These are phyloP conservation scores for Obelidium mucronatum DNA, from an alignment of 192 early-diverging fungal genomes.

Conservation along the genomic window DNA sequence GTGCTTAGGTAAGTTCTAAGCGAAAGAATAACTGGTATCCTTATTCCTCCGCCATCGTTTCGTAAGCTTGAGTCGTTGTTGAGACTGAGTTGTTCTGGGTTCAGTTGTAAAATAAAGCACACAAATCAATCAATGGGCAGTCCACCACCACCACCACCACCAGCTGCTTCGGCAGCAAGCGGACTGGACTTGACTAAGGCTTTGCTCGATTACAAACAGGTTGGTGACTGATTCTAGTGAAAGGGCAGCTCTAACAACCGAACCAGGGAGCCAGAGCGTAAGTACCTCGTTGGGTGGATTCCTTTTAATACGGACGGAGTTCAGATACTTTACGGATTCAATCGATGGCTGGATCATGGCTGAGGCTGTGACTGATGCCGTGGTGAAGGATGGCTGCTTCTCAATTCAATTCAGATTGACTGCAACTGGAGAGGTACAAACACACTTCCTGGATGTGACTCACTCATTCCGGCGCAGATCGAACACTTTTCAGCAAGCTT, in stretches of 20 bases:
- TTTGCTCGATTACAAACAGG: slow-evolving; percentile 1
- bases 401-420: neutral
- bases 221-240: no score
- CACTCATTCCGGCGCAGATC: slow-evolving; percentile 52
- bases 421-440: neutral
- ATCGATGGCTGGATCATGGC: slow-evolving; percentile 86
- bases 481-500: slow-evolving; percentile 70
- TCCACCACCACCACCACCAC: neutral
- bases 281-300: neutral
- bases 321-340: slow-evolving; percentile 70
- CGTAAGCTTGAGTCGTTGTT: no score
- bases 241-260: no score
- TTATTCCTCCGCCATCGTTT: no score
- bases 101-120: no score
- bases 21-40: no score
- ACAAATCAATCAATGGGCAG: no score
- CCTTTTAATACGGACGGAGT: neutral
- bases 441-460: neutral
- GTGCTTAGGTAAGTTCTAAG: no score
- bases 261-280: slow-evolving; percentile 7
- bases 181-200: slow-evolving; percentile 2
- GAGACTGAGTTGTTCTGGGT: no score
- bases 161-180: neutral
- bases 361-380: slow-evolving; percentile 11
- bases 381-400: neutral